phyloP scores from a whole-genome alignment of 202 grass and related monocot genomes.

The Hordeum pubiflorum region DNA sequence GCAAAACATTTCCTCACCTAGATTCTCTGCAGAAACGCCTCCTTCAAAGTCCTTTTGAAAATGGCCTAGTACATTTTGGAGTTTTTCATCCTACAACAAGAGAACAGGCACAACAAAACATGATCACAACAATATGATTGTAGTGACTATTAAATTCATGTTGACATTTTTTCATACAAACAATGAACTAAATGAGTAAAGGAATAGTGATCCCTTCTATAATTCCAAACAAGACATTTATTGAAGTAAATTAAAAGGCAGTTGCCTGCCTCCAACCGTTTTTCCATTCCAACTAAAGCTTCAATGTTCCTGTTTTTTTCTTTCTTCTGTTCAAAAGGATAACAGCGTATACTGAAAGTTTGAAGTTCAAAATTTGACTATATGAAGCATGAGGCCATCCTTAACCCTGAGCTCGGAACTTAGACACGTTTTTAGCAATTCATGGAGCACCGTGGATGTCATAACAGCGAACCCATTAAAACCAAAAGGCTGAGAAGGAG shows the following conservation, averaged over 20 bases:
- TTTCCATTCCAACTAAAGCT: not conserved
- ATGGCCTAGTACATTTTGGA: conserved; percentile 78
- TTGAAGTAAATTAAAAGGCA: not conserved
- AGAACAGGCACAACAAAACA: not conserved
- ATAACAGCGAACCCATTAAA: not conserved
- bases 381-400: not conserved
- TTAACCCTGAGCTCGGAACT: not conserved
- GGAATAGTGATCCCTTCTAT: not conserved
- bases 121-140: conserved; percentile 7
- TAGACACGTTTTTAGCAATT: not conserved
- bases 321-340: not conserved
- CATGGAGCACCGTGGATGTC: not conserved
- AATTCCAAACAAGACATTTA: not conserved
- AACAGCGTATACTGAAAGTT: not conserved
- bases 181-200: not conserved
- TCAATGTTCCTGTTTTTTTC: not conserved
- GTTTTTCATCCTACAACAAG: conserved; percentile 74
- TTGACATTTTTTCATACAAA: not conserved
- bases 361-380: not conserved
- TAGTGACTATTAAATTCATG: not conserved
- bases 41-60: conserved; percentile 90
- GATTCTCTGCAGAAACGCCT: conserved; percentile 76
- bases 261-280: not conserved
- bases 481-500: not conserved
- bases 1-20: conserved; percentile 52